Evolutionary conservation across 2,329 filamentous ascomycete species (phyloP).

Genomic region (Trichophaea hybrida): DNA sequence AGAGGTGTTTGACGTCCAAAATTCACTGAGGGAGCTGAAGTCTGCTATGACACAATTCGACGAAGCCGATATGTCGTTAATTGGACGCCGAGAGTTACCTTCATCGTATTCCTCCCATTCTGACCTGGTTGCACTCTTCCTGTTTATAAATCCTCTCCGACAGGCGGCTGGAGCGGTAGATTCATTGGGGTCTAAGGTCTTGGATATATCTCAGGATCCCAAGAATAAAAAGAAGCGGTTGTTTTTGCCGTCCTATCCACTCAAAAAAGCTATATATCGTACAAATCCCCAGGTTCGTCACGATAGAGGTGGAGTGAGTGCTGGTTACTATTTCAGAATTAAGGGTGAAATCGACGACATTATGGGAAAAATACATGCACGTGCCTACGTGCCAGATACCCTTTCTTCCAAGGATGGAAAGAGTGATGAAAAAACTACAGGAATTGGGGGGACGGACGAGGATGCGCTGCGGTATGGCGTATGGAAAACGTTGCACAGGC

Average conservation of each 20-base stretch:
- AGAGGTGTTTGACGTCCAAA: slow-evolving; percentile 33
- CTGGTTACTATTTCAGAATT: slow-evolving; percentile 35
- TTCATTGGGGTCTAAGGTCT: slow-evolving; percentile 36
- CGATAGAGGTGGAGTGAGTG: slow-evolving; percentile 44
- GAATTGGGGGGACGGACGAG: slow-evolving; percentile 27
- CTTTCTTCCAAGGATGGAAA: slow-evolving; percentile 6
- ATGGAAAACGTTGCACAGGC: slow-evolving; percentile 39
- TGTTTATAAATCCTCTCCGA: slow-evolving; percentile 42
- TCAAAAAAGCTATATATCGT: slow-evolving; percentile 40
- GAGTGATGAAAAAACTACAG: not conserved
- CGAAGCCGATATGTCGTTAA: slow-evolving; percentile 35
- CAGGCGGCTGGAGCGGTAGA: slow-evolving; percentile 39
- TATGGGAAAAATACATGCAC: slow-evolving; percentile 32
- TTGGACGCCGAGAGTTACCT: slow-evolving; percentile 36
- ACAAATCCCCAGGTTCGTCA: slow-evolving; percentile 45
- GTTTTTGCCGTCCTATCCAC: slow-evolving; percentile 41
- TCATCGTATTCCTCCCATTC: slow-evolving; percentile 37
- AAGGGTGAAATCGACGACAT: slow-evolving; percentile 32
- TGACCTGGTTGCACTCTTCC: slow-evolving; percentile 41
- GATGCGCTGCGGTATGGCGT: slow-evolving; percentile 35
- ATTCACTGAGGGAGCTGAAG: not conserved
- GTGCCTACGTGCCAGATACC: slow-evolving; percentile 23
- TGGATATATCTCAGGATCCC: slow-evolving; percentile 36
- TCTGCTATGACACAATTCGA: slow-evolving; percentile 37
- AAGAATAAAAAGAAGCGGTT: slow-evolving; percentile 31